A percentile compares a stretch with the other conserved stretches of the same genome.
phyloP scores from a whole-genome alignment of 2,329 filamentous ascomycete species.

The Neodidymelliopsis sp. region DNA sequence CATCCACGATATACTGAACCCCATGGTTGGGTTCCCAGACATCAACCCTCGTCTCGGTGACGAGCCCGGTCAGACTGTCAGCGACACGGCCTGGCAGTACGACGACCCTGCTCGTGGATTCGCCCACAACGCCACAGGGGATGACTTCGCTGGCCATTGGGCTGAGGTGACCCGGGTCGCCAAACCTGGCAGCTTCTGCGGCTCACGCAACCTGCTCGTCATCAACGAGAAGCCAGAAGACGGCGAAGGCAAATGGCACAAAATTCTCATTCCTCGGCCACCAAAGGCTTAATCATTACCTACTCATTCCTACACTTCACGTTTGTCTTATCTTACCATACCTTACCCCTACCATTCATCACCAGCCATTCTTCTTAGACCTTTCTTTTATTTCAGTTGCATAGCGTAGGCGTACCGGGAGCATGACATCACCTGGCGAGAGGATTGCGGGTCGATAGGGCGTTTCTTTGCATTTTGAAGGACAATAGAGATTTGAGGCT shows the following conservation, averaged over 20 bases:
- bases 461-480: slow-evolving; percentile 7
- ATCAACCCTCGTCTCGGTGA: slow-evolving; percentile 69
- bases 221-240: slow-evolving; percentile 49
- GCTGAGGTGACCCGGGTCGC: slow-evolving; percentile 54
- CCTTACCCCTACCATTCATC: not conserved
- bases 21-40: slow-evolving; percentile 63
- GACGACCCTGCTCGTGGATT: slow-evolving; percentile 40
- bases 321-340: slow-evolving; percentile 3
- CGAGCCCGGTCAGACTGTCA: slow-evolving; percentile 62
- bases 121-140: slow-evolving; percentile 32
- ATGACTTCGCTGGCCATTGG: slow-evolving; percentile 39
- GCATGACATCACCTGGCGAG: slow-evolving; percentile 13
- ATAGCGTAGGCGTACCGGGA: slow-evolving; percentile 34
- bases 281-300: slow-evolving; percentile 20
- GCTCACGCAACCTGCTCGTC: slow-evolving; percentile 61
- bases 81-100: slow-evolving; percentile 61
- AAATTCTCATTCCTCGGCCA: slow-evolving; percentile 36
- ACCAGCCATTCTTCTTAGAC: not conserved
- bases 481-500: too few relatives aligned
- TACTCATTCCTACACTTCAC: slow-evolving; percentile 20
- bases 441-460: slow-evolving; percentile 7
- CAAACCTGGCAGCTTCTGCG: slow-evolving; percentile 64
- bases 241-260: slow-evolving; percentile 44
- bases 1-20: slow-evolving; percentile 66
- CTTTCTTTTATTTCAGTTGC: slow-evolving; percentile 19